Evolutionary conservation across 108 stramenopile genomes (phyloP).

Genomic region (Skeletonema grethae): DNA sequence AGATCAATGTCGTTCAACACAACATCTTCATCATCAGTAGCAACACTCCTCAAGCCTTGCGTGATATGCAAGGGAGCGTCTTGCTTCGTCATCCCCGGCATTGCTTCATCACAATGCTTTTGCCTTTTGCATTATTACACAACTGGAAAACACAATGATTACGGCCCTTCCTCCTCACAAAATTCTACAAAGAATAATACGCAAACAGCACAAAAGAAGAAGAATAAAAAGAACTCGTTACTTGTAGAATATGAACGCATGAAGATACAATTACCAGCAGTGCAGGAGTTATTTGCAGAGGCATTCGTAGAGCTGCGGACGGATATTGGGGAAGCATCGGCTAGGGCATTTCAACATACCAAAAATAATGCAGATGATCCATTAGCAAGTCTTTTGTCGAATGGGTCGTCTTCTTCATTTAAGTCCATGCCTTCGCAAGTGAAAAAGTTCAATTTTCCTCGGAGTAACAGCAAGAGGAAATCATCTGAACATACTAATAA

Average conservation of each 20-base stretch:
- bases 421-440: conserved; percentile 26
- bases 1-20: not conserved
- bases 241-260: conserved; percentile 45
- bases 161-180: not conserved
- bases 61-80: conserved; percentile 35
- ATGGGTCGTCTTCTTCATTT: conserved; percentile 19
- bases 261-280: conserved; percentile 52
- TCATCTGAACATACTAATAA: not conserved
- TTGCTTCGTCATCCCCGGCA: conserved; percentile 28
- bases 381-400: conserved; percentile 38
- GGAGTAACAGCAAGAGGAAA: conserved; percentile 4
- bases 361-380: conserved; percentile 48
- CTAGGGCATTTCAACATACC: conserved; percentile 47
- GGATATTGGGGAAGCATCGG: conserved; percentile 64
- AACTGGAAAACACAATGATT: conserved; percentile 50
- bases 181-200: not conserved
- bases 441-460: conserved; percentile 10
- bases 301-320: conserved; percentile 66
- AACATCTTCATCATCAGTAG: not conserved
- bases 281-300: conserved; percentile 75
- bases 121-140: conserved; percentile 81
- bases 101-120: conserved; percentile 23
- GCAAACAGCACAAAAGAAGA: conserved; percentile 4
- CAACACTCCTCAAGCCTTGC: conserved; percentile 21
- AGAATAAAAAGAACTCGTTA: conserved; percentile 37